phyloP scores from a whole-genome alignment of 2,329 filamentous ascomycete genomes.

The Aspergillus sp. region DNA sequence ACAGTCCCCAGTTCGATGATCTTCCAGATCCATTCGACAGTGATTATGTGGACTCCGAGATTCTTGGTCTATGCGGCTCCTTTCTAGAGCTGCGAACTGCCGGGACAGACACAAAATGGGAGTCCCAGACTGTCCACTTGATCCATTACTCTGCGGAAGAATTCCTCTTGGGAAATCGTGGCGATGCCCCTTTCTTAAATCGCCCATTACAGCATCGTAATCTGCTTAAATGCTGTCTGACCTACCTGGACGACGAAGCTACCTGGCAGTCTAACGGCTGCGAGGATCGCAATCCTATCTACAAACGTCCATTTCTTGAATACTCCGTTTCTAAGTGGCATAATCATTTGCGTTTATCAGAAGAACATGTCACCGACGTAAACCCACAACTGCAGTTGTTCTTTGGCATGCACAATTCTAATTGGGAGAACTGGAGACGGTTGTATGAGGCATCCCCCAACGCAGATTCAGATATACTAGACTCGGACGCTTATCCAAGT shows the following conservation, averaged over 20 bases:
- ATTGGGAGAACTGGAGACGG: neutral
- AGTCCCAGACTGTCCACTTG: neutral
- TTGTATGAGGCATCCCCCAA: neutral
- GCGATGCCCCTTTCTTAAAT: neutral
- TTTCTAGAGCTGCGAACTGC: neutral
- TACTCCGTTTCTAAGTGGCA: neutral
- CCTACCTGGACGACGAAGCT: neutral
- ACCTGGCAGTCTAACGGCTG: neutral
- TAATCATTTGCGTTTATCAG: neutral
- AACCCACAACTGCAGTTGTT: neutral
- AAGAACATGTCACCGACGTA: neutral
- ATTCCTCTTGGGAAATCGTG: neutral
- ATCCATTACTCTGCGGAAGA: slow-evolving; percentile 1
- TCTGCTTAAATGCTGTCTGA: neutral
- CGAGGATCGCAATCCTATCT: neutral
- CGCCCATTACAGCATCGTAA: neutral
- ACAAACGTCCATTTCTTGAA: neutral
- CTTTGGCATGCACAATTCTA: neutral
- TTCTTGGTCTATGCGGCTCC: neutral
- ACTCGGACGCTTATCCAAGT: too few relatives aligned
- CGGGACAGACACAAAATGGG: neutral
- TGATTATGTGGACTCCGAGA: neutral
- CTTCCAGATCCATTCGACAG: neutral
- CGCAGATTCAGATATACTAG: too few relatives aligned
- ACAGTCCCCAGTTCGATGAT: neutral